Evolutionary conservation across 768 basidiomycete species (phyloP).

Genomic region (Lactarius hatsudake): DNA sequence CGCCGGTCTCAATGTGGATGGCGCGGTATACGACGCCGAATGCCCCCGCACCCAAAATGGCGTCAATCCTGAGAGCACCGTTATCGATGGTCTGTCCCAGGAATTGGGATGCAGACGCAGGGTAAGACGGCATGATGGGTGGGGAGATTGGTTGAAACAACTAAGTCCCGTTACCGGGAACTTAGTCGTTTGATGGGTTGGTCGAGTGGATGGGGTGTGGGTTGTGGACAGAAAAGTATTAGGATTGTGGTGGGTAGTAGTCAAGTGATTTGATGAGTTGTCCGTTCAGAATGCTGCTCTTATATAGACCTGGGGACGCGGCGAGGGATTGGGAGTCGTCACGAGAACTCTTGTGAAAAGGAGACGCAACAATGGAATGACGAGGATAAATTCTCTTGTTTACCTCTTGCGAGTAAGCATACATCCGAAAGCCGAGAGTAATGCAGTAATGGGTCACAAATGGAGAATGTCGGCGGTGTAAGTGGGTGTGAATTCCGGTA

Average conservation of each 20-base stretch:
- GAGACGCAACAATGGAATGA: not conserved
- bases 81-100: constrained; percentile 56
- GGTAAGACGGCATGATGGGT: not conserved
- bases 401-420: too few species aligned
- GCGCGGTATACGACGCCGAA: constrained; percentile 95
- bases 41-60: constrained; percentile 86
- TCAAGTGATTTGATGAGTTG: not conserved
- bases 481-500: too few species aligned
- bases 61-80: constrained; percentile 73
- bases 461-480: too few species aligned
- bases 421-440: too few species aligned
- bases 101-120: not conserved
- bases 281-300: not conserved
- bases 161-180: constrained; percentile 1
- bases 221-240: not conserved
- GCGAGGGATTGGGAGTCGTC: not conserved
- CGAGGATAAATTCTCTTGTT: too few species aligned
- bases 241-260: not conserved
- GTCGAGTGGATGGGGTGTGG: not conserved
- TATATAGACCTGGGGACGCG: not conserved
- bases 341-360: not conserved
- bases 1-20: constrained; percentile 43
- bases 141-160: not conserved
- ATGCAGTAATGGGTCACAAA: too few species aligned
- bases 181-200: not conserved